Conservation (phyloP, 2,329 filamentous ascomycete species). For the Microsporum audouinii region DNA sequence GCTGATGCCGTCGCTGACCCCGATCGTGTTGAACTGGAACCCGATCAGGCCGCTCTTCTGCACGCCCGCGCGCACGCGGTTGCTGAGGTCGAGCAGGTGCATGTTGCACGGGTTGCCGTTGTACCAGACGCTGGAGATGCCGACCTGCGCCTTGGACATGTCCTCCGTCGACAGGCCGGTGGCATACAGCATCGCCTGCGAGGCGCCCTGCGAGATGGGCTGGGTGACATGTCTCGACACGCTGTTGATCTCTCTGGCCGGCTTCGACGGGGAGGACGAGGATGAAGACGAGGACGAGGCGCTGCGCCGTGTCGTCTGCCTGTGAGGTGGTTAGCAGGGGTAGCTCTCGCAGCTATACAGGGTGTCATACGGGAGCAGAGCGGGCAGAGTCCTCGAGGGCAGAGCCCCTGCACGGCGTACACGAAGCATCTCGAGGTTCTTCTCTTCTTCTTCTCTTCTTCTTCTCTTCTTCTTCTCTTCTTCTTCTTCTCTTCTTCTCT, state of each 20-base stretch:
- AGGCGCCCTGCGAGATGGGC: slow-evolving; percentile 94
- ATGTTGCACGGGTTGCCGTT: slow-evolving; percentile 98
- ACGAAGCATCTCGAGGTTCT: slow-evolving; percentile 10
- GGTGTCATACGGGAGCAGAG: slow-evolving; percentile 7
- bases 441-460: too few species aligned
- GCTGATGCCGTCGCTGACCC: slow-evolving; percentile 92
- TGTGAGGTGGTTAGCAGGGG: neutral
- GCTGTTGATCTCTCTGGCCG: slow-evolving; percentile 55
- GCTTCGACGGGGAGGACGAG: slow-evolving; percentile 11
- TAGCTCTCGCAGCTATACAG: neutral
- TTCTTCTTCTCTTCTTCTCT: too few species aligned
- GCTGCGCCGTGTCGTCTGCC: slow-evolving; percentile 1
- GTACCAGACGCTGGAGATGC: slow-evolving; percentile 97
- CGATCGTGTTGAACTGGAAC: slow-evolving; percentile 98
- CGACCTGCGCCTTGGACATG: slow-evolving; percentile 93
- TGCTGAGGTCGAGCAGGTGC: slow-evolving; percentile 85
- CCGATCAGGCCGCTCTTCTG: slow-evolving; percentile 69
- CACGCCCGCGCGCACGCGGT: slow-evolving; percentile 61
- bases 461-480: too few species aligned
- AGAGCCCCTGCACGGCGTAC: slow-evolving; percentile 8
- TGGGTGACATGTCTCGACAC: slow-evolving; percentile 79
- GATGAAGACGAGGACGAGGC: slow-evolving; percentile 11
- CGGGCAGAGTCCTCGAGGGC: slow-evolving; percentile 8
- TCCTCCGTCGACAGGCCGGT: slow-evolving; percentile 77
- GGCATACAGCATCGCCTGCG: slow-evolving; percentile 97